Evolutionary conservation across 345 rosid species (phyloP).

Genomic region (Aegle marmelos): DNA sequence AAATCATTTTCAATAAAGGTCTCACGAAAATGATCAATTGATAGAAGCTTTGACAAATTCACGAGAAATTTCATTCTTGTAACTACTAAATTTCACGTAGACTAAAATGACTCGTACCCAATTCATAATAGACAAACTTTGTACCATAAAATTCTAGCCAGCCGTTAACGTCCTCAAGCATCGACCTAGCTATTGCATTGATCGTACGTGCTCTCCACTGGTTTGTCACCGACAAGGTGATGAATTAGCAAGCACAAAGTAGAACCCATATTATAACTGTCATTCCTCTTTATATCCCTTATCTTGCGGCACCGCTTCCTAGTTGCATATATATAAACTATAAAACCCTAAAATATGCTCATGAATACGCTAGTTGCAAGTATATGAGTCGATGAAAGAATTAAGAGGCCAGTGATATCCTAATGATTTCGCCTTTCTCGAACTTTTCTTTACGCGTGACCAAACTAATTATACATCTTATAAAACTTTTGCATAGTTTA

Average conservation of each 20-base stretch:
- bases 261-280: background rate
- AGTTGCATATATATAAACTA: conserved; percentile 6
- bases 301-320: conserved; percentile 14
- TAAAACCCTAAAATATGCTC: background rate
- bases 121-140: background rate
- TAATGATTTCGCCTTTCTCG: conserved; percentile 32
- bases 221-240: background rate
- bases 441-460: conserved; percentile 49
- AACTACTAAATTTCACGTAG: background rate
- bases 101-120: background rate
- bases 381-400: background rate
- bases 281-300: background rate
- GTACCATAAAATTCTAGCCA: background rate
- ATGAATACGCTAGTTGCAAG: no score
- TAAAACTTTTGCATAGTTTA: conserved; percentile 21
- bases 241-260: background rate
- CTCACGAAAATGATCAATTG: no score
- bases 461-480: conserved; percentile 17
- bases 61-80: no score
- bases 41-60: no score
- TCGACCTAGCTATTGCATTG: background rate
- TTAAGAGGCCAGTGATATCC: background rate
- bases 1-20: background rate
- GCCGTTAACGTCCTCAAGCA: background rate
- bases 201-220: background rate